Evolutionary conservation across 805 yeast species (phyloP).

Genomic region (Kurtzmaniella cleridarum): DNA sequence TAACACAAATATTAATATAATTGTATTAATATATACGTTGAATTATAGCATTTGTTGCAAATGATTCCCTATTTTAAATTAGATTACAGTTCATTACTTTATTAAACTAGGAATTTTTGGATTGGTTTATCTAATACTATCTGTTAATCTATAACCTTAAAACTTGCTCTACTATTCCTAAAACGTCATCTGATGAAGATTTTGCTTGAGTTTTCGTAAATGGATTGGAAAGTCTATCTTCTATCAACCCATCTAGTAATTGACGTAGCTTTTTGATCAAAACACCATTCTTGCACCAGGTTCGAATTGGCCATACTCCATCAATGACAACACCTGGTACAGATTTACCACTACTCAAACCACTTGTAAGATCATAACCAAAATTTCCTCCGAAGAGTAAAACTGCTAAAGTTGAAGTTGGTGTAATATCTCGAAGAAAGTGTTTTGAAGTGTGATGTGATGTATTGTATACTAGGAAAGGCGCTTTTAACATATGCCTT

Average conservation of each 20-base stretch:
- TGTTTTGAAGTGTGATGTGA: conserved; percentile 63
- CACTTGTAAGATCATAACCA: conserved; percentile 46
- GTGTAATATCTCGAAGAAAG: conserved; percentile 73
- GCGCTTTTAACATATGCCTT: conserved; percentile 35
- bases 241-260: conserved; percentile 64
- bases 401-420: conserved; percentile 65
- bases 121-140: no score
- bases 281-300: conserved; percentile 94
- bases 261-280: conserved; percentile 64
- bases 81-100: no score
- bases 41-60: no score
- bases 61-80: no score
- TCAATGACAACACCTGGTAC: conserved; percentile 85
- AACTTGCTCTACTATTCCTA: conserved; percentile 15
- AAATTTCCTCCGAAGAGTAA: conserved; percentile 79
- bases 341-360: conserved; percentile 39
- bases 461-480: conserved; percentile 59
- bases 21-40: no score
- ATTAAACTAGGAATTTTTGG: no score
- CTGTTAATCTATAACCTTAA: conserved; percentile 1
- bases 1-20: no score
- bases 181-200: conserved; percentile 13
- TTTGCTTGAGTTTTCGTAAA: conserved; percentile 10
- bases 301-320: conserved; percentile 82
- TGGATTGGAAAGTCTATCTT: conserved; percentile 45